phyloP scores from a whole-genome alignment of 805 yeast genomes.

The Ogataea paradorogensis region DNA sequence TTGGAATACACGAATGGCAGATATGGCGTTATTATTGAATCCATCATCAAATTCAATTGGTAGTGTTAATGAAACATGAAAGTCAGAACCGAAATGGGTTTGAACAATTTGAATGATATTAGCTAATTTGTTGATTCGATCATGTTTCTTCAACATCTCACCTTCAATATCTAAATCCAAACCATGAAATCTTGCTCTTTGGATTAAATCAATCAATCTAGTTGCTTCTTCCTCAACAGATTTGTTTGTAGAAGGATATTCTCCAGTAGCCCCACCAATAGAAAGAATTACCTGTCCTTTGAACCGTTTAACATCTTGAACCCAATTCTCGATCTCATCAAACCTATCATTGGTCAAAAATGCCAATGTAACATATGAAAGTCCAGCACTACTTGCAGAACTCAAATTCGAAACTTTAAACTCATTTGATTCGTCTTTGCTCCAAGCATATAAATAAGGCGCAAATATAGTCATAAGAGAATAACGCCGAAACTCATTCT shows the following conservation, averaged over 20 bases:
- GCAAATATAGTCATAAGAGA: constrained; percentile 26
- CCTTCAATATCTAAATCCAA: constrained; percentile 35
- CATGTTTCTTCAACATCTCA: constrained; percentile 10
- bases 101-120: constrained; percentile 15
- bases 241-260: constrained; percentile 20
- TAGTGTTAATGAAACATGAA: constrained; percentile 27
- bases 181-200: constrained; percentile 15
- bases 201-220: constrained; percentile 16
- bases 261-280: constrained; percentile 33
- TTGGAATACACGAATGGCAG: constrained; percentile 16
- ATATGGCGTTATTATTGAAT: constrained; percentile 15
- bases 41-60: constrained; percentile 31
- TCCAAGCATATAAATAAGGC: constrained; percentile 34
- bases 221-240: constrained; percentile 16
- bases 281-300: constrained; percentile 27
- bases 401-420: constrained; percentile 20
- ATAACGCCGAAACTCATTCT: constrained; percentile 7
- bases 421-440: constrained; percentile 13
- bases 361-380: constrained; percentile 26
- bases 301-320: constrained; percentile 18
- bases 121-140: constrained; percentile 13
- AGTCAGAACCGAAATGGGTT: constrained; percentile 3
- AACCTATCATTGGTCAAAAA: constrained; percentile 26
- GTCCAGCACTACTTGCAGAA: constrained; percentile 14
- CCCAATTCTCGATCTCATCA: constrained; percentile 29